Base-by-base conservation (phyloP, 2,329 filamentous ascomycete genomes). In the Aspergillus candidus region DNA sequence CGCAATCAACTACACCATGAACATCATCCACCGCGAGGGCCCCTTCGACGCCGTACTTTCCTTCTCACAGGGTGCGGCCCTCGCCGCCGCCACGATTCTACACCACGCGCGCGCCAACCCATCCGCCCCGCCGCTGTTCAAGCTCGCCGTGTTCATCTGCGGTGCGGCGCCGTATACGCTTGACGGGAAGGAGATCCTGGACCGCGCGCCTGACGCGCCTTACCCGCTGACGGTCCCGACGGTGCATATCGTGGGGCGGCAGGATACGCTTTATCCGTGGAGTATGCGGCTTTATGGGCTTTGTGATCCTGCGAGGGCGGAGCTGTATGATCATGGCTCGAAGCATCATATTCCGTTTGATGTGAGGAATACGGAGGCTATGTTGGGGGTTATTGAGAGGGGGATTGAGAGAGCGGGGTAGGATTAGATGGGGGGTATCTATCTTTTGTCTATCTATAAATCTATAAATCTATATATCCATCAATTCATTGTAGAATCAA, bases 201-300 rank as follows among this genome's bases (percentile, higher is more conserved):
- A 22, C 14, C 31, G 43, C 37, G 31, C 22, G 34, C 41, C 11
- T 17, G 39, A 49, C 44, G 48, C 40, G 4, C 22, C 22, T n/a
- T 57, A 53, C 32, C 46, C 49, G 10, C 52, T 63, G 30, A 43
- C 32, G n/a, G 67, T 70, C 18, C 65, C 65, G 3, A 69, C 67
- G 12, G 60, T 65, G 11, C 61, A 70, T 58, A 59, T 70, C 7
- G 64, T 66, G 13, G 67, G 67, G 0, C 58, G 52, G 37, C 54
- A 60, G 50, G 67, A 70, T 57, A 44, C 55, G 10, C 39, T 66
- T 30, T 63, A 60, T 40, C 35, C 54, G 3, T 45, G 58, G 17
- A 49, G 61, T 6, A 45, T 66, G 51, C 54, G 55, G 37, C 44
- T 70, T 38, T 59, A 56, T 44, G 44, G 46, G 6, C 49, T 70